These are phyloP conservation scores for Cornus suecica DNA, from an alignment of 148 eudicot genomes.

Conservation along the genomic window DNA sequence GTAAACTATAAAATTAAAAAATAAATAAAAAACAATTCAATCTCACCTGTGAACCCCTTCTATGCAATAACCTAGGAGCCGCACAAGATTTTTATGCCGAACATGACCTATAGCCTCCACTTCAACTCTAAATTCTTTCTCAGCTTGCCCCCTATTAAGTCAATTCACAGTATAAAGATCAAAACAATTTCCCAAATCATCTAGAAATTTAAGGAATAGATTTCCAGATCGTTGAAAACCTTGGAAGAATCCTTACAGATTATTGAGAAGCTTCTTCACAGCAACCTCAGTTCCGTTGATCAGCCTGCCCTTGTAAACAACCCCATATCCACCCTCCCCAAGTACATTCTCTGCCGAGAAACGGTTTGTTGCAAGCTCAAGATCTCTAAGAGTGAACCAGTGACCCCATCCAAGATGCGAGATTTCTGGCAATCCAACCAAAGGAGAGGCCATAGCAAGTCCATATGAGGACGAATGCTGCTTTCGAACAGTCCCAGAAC, in stretches of 20 bases:
- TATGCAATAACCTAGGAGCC: conserved; percentile 89
- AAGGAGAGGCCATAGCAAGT: conserved; percentile 63
- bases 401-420: conserved; percentile 97
- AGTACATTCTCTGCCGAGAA: conserved; percentile 62
- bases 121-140: conserved; percentile 89
- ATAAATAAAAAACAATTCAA: conserved; percentile 1
- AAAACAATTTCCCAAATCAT: not conserved
- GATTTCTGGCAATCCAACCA: conserved; percentile 78
- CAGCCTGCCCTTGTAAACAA: conserved; percentile 68
- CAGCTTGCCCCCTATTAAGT: conserved; percentile 75
- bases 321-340: conserved; percentile 96
- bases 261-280: conserved; percentile 85
- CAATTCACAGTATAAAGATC: conserved; percentile 13
- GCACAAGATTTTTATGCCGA: conserved; percentile 83
- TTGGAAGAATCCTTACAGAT: conserved; percentile 52
- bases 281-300: conserved; percentile 85
- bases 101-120: conserved; percentile 95
- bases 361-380: conserved; percentile 64
- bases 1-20: not conserved
- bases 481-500: conserved; percentile 56
- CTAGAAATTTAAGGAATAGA: not conserved
- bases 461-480: conserved; percentile 50
- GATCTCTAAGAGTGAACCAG: conserved; percentile 93
- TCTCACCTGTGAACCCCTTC: conserved; percentile 83
- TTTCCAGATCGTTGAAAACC: conserved; percentile 1